Evolutionary conservation across 148 eudicot genomes (phyloP).

Genomic region (Diospyros lotus): DNA sequence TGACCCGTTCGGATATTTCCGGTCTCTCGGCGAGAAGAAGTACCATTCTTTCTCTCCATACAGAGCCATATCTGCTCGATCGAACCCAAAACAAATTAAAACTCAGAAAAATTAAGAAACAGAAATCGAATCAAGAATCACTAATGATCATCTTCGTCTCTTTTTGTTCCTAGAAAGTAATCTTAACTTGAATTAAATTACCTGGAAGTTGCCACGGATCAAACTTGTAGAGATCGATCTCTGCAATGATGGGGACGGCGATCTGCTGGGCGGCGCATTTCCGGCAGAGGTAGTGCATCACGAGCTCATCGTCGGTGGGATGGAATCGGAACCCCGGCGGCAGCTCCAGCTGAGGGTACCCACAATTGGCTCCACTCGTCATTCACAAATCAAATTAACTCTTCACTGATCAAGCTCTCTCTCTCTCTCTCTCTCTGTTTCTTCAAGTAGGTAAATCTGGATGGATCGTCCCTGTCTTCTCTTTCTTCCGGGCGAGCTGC

Average conservation of each 20-base stretch:
- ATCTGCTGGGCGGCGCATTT: slow-evolving; percentile 46
- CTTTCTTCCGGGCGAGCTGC: background rate
- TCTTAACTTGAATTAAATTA: background rate
- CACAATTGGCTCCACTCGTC: background rate
- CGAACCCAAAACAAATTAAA: slow-evolving; percentile 6
- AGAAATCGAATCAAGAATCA: background rate
- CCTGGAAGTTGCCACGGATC: slow-evolving; percentile 73
- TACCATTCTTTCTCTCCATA: slow-evolving; percentile 75
- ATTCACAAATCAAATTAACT: background rate
- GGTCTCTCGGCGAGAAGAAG: slow-evolving; percentile 60
- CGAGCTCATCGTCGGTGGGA: slow-evolving; percentile 67
- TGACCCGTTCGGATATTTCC: slow-evolving; percentile 70
- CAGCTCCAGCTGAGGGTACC: slow-evolving; percentile 16
- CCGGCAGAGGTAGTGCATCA: slow-evolving; percentile 45
- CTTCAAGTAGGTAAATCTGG: background rate
- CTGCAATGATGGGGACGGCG: slow-evolving; percentile 51
- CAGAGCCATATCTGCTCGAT: slow-evolving; percentile 33
- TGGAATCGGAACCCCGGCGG: slow-evolving; percentile 63
- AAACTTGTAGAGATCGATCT: slow-evolving; percentile 61
- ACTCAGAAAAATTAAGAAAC: background rate
- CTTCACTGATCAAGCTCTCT: no score
- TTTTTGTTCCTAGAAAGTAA: background rate
- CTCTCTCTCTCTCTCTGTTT: background rate
- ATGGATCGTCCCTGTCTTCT: no score
- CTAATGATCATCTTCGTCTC: background rate